Base-by-base conservation (phyloP, 1,284 basidiomycete species). In the Tilletia caries region DNA sequence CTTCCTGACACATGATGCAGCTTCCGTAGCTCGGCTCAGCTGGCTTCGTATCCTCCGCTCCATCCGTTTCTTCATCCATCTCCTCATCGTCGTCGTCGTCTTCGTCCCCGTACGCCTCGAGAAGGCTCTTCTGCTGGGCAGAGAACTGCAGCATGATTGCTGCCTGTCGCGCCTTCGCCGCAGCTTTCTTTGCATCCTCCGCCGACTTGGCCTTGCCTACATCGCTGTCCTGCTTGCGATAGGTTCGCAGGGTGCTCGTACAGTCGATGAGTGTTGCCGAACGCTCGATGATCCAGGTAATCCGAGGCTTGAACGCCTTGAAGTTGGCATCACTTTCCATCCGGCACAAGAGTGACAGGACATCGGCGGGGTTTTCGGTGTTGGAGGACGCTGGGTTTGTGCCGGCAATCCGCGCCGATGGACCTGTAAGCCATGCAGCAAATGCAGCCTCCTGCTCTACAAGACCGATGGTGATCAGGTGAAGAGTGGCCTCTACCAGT, bases 1-100 rank as follows among this genome's bases (percentile, higher is more conserved):
- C 91, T 83, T 98, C 96, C 83, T 98, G 96, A 79, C 96, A 99
- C 8, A 98, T 92, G 74, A 99, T 98, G 83, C 96, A 99, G 32
- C 90, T 91, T 0, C 95, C 96, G 73, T 68, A 70, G 41, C 67
- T 73, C 69, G 71, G 71, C 66, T 73, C 73, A 2, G 67, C 60
- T 23, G 68, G 70, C 44, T 71, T 73, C 3, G 58, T 79, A 75
- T 62, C 69, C n/a, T 62, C 69, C 52, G 5, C 62, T 12, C 34
- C 34, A 44, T 41, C 12, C 50, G n/a, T 46, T 65, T 76, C 70
- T 15, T 73, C 70, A 18, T 73, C 73, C 20, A 75, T 76, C 25
- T 79, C 79, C 3, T 76, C 76, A 34, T 77, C 76, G 62, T 75
- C 76, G 18, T 76, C 73, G n/a, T n/a, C n/a, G 13, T 76, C 71